Evolutionary conservation across 139 green algal species (phyloP), one percentile per base, ranked within the genome.

Genomic region (Pseudopediastrum boryanum): DNA sequence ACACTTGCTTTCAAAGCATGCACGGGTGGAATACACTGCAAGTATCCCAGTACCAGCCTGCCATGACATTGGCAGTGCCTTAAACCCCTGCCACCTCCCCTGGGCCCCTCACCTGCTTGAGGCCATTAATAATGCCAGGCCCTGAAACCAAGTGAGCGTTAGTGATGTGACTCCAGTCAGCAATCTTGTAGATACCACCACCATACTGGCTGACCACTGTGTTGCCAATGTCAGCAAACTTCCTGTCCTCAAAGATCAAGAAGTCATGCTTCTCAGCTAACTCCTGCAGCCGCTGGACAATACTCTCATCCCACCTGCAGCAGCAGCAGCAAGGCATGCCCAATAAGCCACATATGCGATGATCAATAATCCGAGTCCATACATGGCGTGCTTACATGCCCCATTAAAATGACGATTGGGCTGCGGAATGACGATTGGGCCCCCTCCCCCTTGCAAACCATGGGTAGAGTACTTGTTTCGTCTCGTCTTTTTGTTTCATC

Each of bases 171-270:
- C 87, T 91, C 96, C 96, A 99, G 79, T 98, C 92, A n/a, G 96
- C 86, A 43, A 91, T 91, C 71, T 87, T 86, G 81, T 89, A 89
- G 83, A 91, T 87, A 62, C 86, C 86, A 8, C 86, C 83, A 31
- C n/a, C 81, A 63, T 91, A 88, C 86, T 98, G 95, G 46, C 84
- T 87, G 25, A 96, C 94, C 50, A 99, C 96, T 0, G 96, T 99
- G 93, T 99, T 99, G 80, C 96, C 96, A 64, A 99, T 99, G 89
- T 99, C 96, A 0, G 96, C 96, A 90, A 99, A 99, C 87, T 99
- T 99, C 76, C 96, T 92, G 86, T 99, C 96, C 89, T 99, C 96
- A 79, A 99, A 99, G 59, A 99, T 97, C 38, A 99, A 58, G 81
- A 99, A 99, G 84, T 99, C 91, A 82, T 99, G 96, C 85, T 96